Evolutionary conservation across 1,284 basidiomycete genomes (phyloP).

Genomic region (Trametes sp.): DNA sequence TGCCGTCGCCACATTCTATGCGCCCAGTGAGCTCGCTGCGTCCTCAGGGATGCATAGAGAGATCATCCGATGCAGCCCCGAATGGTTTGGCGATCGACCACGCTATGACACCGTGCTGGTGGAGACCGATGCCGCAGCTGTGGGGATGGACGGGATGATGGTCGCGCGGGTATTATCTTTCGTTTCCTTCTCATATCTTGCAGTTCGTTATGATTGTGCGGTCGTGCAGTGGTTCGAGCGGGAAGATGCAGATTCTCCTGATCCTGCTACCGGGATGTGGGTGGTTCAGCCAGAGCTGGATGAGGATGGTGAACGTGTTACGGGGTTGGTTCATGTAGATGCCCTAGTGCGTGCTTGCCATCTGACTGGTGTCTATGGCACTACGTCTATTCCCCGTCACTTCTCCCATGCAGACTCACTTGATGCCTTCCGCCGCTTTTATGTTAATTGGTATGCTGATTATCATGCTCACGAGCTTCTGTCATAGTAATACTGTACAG

Average conservation of each 20-base stretch:
- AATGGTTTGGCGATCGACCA: slow-evolving; percentile 22
- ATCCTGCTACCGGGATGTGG: slow-evolving; percentile 28
- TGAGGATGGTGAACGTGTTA: background rate
- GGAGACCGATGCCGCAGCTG: background rate
- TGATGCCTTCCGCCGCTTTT: slow-evolving; percentile 19
- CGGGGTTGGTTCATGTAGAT: slow-evolving; percentile 22
- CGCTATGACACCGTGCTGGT: slow-evolving; percentile 28
- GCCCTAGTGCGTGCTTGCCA: background rate
- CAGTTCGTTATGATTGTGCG: background rate
- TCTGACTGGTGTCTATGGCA: background rate
- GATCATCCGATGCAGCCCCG: slow-evolving; percentile 1
- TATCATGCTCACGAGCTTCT: slow-evolving; percentile 20
- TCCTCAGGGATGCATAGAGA: background rate
- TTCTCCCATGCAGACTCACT: slow-evolving; percentile 14
- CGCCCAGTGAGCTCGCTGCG: background rate
- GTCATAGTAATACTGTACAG: background rate
- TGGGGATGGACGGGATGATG: background rate
- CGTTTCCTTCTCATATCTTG: background rate
- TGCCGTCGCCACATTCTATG: background rate
- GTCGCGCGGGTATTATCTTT: background rate
- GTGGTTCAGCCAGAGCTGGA: slow-evolving; percentile 15
- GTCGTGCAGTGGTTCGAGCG: slow-evolving; percentile 19
- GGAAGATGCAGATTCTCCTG: slow-evolving; percentile 21
- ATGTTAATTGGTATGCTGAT: slow-evolving; percentile 23
- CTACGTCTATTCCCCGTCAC: background rate